These are phyloP conservation scores for Phialophora chinensis DNA, from an alignment of 2,329 filamentous ascomycete genomes.

Conservation along the genomic window DNA sequence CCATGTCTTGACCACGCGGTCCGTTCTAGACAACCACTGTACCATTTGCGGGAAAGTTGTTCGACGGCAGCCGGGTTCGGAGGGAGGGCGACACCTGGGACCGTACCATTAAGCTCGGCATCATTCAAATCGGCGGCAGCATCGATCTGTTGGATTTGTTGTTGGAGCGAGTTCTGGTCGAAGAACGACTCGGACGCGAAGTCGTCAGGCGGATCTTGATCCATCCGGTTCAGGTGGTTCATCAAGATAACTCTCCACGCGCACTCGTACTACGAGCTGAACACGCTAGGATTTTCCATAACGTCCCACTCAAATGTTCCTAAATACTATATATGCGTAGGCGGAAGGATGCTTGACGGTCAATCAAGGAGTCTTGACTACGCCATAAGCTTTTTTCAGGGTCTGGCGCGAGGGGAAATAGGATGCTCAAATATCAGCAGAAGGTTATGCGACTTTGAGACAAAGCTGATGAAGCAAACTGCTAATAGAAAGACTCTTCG, in stretches of 20 bases:
- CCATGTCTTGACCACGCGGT: constrained; percentile 38
- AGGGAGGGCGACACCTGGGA: constrained; percentile 29
- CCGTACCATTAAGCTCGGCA: constrained; percentile 4
- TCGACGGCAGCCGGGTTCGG: constrained; percentile 30
- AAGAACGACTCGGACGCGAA: constrained; percentile 39
- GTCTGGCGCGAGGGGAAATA: not conserved
- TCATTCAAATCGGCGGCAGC: constrained; percentile 23
- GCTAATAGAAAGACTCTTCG: not conserved
- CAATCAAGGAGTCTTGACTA: not conserved
- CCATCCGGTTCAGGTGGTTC: constrained; percentile 19
- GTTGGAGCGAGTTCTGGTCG: constrained; percentile 32
- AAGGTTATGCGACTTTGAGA: not conserved
- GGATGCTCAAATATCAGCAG: not conserved
- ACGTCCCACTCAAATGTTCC: not conserved
- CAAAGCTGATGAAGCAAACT: not conserved
- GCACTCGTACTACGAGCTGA: not conserved
- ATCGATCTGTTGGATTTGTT: constrained; percentile 36
- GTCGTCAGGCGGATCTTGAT: constrained; percentile 29
- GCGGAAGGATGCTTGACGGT: not conserved
- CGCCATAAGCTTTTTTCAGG: not conserved
- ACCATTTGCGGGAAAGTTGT: constrained; percentile 29
- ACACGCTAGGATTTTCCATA: not conserved
- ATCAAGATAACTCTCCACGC: not conserved
- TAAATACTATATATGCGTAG: not conserved
- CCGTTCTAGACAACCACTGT: constrained; percentile 33